Base-by-base conservation (phyloP, 2,329 filamentous ascomycete genomes). In the Trichoderma koningii region DNA sequence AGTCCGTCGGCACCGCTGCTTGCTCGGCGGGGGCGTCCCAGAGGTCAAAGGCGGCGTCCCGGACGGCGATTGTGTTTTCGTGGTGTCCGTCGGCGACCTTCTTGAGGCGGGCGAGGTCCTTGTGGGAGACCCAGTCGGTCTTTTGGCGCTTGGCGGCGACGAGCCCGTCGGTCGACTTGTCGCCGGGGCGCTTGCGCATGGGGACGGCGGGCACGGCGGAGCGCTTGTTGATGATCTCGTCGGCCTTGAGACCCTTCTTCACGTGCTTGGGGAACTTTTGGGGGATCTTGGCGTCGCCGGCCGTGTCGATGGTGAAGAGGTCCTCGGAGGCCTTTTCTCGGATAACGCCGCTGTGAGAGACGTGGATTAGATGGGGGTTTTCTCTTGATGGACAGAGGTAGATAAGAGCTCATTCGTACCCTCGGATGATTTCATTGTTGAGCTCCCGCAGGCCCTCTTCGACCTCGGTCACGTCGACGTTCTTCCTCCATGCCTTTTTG, bases 401-500 rank as follows among this genome's bases (percentile, higher is more conserved):
- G 7, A 17, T 6, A 7, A 17, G 9, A 10, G 3, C 1, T 50
- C 26, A 30, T 10, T 19, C 81, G 66, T 82, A 94, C 92, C 95
- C 95, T 82, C 89, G 85, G 70, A 96, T 95, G 67, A 97, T 89
- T 80, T 98, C 91, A 66, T 96, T 90, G 72, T 95, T 92, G 70
- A 96, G 81, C 73, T 90, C 85, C 68, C 93, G 89, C 41, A 99
- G 85, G 67, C 95, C 95, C 62, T 89, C 81, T 72, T 94, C 85
- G 28, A 99, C 86, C 68, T 96, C 89, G 30, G 91, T 89, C 68
- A 98, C 86, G 78, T 99, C 92, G 77, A 99, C 92, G 80, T 99
- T 97, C 78, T 98, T 99, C 74, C 95, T 87, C 95, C 95, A 99
- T 38, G 95, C 94, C 81, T 96, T 98, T 80, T 98, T 98, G 72